phyloP scores from a whole-genome alignment of 2,329 filamentous ascomycete genomes.

The Alternaria sp. region DNA sequence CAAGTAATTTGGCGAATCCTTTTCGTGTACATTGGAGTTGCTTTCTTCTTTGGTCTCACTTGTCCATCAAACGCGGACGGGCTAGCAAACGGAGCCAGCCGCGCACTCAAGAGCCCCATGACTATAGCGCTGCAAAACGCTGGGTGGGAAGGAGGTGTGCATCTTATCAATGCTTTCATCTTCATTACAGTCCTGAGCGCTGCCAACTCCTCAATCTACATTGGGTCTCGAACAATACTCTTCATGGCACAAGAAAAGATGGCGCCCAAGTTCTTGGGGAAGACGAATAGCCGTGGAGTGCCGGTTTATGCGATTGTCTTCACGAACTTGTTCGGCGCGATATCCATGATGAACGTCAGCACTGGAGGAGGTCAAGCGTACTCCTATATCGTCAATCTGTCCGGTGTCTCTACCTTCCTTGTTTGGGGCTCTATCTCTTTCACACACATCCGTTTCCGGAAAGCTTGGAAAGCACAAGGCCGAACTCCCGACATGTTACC shows the following conservation, averaged over 20 bases:
- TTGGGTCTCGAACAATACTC: slow-evolving; percentile 75
- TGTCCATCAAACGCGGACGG: slow-evolving; percentile 72
- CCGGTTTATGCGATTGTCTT: slow-evolving; percentile 69
- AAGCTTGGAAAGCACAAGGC: slow-evolving; percentile 61
- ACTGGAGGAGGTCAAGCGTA: slow-evolving; percentile 73
- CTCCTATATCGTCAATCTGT: slow-evolving; percentile 73
- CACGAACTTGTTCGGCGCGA: slow-evolving; percentile 73
- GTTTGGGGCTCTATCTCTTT: slow-evolving; percentile 76
- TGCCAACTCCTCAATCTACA: slow-evolving; percentile 77
- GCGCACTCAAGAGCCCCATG: slow-evolving; percentile 68
- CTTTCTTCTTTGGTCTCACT: slow-evolving; percentile 65
- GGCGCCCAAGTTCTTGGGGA: slow-evolving; percentile 73
- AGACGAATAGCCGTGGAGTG: slow-evolving; percentile 70
- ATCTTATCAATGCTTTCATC: slow-evolving; percentile 73
- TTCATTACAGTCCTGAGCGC: slow-evolving; percentile 70
- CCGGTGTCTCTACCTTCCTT: slow-evolving; percentile 74
- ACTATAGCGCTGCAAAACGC: slow-evolving; percentile 68
- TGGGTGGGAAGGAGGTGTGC: slow-evolving; percentile 75
- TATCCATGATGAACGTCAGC: slow-evolving; percentile 79
- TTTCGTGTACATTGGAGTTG: slow-evolving; percentile 55
- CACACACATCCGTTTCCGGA: slow-evolving; percentile 75
- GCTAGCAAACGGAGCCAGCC: slow-evolving; percentile 67
- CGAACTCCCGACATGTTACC: slow-evolving; percentile 55
- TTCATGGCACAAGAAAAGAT: slow-evolving; percentile 79
- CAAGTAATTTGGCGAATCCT: slow-evolving; percentile 55